These are phyloP conservation scores for Pseudozyma sp. DNA, from an alignment of 1,284 basidiomycete genomes.

Conservation along the genomic window DNA sequence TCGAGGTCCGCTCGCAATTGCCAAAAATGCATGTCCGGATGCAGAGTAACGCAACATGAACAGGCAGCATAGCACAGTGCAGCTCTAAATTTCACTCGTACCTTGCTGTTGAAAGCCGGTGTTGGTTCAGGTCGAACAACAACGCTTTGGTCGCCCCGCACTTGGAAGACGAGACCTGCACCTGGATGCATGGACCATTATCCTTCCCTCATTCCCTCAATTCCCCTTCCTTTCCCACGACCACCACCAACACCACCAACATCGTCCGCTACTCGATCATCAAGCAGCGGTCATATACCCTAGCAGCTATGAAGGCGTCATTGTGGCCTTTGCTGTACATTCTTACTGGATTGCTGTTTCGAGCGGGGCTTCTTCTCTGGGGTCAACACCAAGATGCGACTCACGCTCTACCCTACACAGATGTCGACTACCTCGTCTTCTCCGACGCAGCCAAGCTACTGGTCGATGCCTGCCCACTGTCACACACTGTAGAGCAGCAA, in stretches of 20 bases:
- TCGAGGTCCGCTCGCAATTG: slow-evolving; percentile 7
- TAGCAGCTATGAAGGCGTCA: slow-evolving; percentile 28
- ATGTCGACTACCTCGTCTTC: slow-evolving; percentile 96
- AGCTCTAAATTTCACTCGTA: slow-evolving; percentile 4
- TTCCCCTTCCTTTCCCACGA: background rate
- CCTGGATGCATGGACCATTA: background rate
- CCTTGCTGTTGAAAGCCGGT: background rate
- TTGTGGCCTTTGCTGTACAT: slow-evolving; percentile 45
- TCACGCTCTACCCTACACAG: slow-evolving; percentile 91
- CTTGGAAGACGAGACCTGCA: background rate
- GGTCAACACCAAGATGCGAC: slow-evolving; percentile 87
- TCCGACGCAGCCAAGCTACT: slow-evolving; percentile 79
- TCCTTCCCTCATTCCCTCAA: background rate
- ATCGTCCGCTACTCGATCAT: background rate
- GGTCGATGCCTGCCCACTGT: slow-evolving; percentile 53
- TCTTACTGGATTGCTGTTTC: slow-evolving; percentile 74
- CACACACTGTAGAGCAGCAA: slow-evolving; percentile 38
- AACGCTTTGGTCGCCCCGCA: slow-evolving; percentile 11
- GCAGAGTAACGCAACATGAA: background rate
- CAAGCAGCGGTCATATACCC: background rate
- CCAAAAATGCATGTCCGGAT: slow-evolving; percentile 2
- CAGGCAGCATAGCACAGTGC: slow-evolving; percentile 4
- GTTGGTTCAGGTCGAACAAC: background rate
- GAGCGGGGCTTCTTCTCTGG: slow-evolving; percentile 80
- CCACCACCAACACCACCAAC: background rate